Conservation (phyloP, 2,329 filamentous ascomycete species). For the Penicillium sp. region DNA sequence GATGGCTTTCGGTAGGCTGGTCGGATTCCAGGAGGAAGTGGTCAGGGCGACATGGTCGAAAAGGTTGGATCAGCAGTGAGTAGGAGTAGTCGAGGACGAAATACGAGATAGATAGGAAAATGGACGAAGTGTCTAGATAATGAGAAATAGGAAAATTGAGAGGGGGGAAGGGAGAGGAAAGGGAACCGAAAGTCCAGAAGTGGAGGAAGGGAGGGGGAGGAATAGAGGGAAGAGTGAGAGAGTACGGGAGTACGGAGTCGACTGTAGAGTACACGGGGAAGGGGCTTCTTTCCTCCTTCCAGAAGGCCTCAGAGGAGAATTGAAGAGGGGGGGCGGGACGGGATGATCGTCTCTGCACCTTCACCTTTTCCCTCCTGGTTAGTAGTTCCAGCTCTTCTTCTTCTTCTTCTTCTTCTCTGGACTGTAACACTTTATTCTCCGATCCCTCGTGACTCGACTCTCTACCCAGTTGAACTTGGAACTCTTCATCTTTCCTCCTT, state of each 20-base stretch:
- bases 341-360: conserved; percentile 29
- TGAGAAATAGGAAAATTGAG: neutral
- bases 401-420: neutral
- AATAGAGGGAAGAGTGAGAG: no score
- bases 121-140: neutral
- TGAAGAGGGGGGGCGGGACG: conserved; percentile 27
- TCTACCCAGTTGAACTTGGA: neutral
- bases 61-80: neutral
- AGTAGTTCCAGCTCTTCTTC: no score
- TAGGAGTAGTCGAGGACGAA: neutral
- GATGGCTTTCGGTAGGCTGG: conserved; percentile 5
- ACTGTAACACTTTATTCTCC: neutral
- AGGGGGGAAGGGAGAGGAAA: neutral
- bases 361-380: no score
- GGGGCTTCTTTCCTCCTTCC: conserved; percentile 33
- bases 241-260: neutral
- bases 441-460: conserved; percentile 5
- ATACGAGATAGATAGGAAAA: conserved; percentile 1
- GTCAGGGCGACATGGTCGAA: conserved; percentile 17
- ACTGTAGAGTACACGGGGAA: conserved; percentile 26
- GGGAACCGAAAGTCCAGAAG: neutral
- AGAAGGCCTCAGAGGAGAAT: conserved; percentile 25
- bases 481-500: neutral
- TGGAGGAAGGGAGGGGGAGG: neutral
- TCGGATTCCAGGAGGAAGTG: neutral